Base-by-base conservation (phyloP, 2,329 filamentous ascomycete genomes). In the Trichoderma sp. region DNA sequence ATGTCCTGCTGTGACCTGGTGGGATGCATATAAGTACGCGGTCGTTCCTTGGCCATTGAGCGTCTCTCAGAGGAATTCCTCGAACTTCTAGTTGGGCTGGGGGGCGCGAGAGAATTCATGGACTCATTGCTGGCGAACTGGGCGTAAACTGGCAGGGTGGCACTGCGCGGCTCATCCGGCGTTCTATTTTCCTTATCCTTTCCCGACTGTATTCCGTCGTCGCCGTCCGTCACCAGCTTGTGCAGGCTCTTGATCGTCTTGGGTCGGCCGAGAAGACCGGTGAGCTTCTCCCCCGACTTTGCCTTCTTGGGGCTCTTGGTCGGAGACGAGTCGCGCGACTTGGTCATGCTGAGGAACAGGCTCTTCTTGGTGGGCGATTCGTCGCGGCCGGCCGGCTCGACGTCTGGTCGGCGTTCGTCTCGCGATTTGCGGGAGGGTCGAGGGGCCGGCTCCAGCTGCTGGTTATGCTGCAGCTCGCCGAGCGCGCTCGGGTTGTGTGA, bases 171-270 rank as follows among this genome's bases (percentile, higher is more conserved):
- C 31, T 81, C 81, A 27, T 81, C 79, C 1, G 94, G 94, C 38
- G 90, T 92, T 72, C 88, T 89, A 82, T 98, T 98, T 84, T 98
- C 95, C 84, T 97, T 97, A 83, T 96, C 92, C 80, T 90, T 92
- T 33, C 83, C 84, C 56, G 85, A 83, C 53, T 86, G 87, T 29
- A 86, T 83, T 71, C 31, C 31, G 33, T 88, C 86, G 7, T 91
- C 89, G 14, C 45, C 60, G 24, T 90, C 89, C 41, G 85, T 85
- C 72, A 88, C 86, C 64, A 87, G 80, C 75, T 87, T 88, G 77
- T 90, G 89, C 29, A 93, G 84, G 78, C 91, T 92, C 80, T 92
- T 94, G 71, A 92, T 88, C 11, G 94, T 95, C 82, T 93, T 95
- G 76, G 92, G 91, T 75, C 93, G 92, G 75, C 91, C 91, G 69